Base-by-base conservation (phyloP, 768 basidiomycete species). In the Sporobolomyces roseus region DNA sequence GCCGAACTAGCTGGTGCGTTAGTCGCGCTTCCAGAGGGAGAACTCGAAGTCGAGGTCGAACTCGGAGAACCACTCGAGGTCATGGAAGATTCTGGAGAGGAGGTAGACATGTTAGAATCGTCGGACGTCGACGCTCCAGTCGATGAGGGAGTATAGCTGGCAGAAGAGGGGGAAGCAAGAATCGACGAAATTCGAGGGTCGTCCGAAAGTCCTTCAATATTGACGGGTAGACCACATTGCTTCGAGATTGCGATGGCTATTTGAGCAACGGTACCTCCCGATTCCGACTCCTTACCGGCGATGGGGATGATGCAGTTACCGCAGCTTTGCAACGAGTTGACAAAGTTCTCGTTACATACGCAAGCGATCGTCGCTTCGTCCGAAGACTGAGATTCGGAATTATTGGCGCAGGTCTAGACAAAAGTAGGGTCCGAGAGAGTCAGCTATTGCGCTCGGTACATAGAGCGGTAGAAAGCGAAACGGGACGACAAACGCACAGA, bases 221-320 rank as follows among this genome's bases (percentile, higher is more conserved):
- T 13, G 32, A 63, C 27, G 2, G 52, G 29, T 14, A 21, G 13
- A 1, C 52, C 62, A 32, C 62, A 63, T 0, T 14, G 17, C 12
- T 30, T 52, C 14, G 45, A 46, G 12, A 14, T 21, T 17, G 23
- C 13, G 32, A 45, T 16, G 9, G 62, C 62, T 17, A 63, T 27
- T 17, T 54, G 41, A 3, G 14, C 29, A n/a, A 51, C 33, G 6
- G 46, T n/a, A 16, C 33, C 27, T 2, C 38, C 41, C 12, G 29
- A 9, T 25, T 41, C 41, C 4, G 62, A 63, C 21, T 36, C 4
- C 2, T 33, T 6, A 7, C 41, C 29, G 1, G 52, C 38, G 16
- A 52, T 41, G 1, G 52, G 41, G 17, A 63, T 7, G 62, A 63
- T 19, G 32, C 62, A 63, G 41, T 23, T 29, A 4, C 62, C 62